phyloP scores from a whole-genome alignment of 257 asterid species.

The Solanum rostratum region DNA sequence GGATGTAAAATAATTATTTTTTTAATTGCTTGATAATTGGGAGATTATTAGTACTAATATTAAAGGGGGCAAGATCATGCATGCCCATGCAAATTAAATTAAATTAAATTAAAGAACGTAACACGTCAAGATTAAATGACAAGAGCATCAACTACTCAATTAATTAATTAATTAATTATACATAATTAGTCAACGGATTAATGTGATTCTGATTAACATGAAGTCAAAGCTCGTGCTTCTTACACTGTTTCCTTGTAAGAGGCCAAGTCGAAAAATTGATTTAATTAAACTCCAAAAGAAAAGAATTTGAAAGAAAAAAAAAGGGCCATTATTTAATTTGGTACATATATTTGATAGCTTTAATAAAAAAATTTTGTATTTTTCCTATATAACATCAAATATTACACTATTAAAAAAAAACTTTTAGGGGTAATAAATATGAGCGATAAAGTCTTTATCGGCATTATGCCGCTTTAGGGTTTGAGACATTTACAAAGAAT shows the following conservation, averaged over 20 bases:
- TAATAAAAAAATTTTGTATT: background rate
- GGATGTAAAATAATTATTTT: background rate
- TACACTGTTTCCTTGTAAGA: background rate
- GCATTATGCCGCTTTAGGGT: too few species aligned
- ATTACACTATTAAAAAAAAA: too few species aligned
- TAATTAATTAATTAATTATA: background rate
- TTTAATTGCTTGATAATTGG: background rate
- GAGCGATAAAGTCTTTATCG: too few species aligned
- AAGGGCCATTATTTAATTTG: background rate
- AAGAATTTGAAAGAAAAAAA: background rate
- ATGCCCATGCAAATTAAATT: slow-evolving; percentile 20
- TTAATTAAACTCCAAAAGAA: background rate
- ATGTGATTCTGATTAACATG: background rate
- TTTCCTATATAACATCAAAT: too few species aligned
- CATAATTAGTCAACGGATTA: slow-evolving; percentile 9
- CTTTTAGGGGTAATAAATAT: too few species aligned
- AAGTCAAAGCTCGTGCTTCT: slow-evolving; percentile 14
- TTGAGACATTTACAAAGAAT: too few species aligned
- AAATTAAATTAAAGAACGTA: background rate
- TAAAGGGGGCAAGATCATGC: background rate
- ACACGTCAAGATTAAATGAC: slow-evolving; percentile 1
- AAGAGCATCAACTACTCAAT: slow-evolving; percentile 19
- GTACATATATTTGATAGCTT: too few species aligned
- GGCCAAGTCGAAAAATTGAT: background rate
- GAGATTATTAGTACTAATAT: background rate